phyloP scores from a whole-genome alignment of 164 flowering plant genomes.

The Magnolia officinalis region DNA sequence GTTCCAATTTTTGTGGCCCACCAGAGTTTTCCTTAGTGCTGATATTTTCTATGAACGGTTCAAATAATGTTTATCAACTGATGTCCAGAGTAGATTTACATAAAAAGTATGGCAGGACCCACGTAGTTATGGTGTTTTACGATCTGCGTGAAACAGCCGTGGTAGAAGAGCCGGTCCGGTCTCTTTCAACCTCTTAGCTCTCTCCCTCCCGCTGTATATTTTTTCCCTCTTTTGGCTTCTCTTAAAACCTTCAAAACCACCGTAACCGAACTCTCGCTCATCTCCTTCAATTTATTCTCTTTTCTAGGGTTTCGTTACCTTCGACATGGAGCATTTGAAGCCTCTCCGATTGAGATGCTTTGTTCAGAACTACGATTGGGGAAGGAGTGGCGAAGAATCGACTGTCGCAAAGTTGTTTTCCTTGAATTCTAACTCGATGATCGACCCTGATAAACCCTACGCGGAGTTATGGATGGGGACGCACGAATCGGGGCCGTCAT shows the following conservation, averaged over 20 bases:
- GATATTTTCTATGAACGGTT: no score
- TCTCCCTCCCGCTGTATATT: neutral
- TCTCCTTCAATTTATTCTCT: neutral
- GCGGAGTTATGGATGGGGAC: constrained; percentile 77
- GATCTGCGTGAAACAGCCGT: no score
- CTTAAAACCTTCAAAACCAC: neutral
- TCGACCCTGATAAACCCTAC: constrained; percentile 34
- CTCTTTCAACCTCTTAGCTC: no score
- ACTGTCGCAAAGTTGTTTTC: constrained; percentile 48
- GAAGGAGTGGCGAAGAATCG: constrained; percentile 47
- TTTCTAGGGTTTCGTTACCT: neutral
- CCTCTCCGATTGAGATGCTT: constrained; percentile 45
- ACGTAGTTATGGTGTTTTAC: neutral
- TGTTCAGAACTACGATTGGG: constrained; percentile 85
- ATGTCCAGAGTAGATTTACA: no score
- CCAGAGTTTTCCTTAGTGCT: no score
- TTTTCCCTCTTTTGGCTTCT: neutral
- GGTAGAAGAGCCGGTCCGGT: no score
- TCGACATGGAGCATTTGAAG: constrained; percentile 10
- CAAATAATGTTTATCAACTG: no score
- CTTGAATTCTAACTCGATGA: constrained; percentile 37
- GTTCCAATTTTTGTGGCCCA: no score
- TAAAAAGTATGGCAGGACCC: neutral
- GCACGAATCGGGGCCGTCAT: constrained; percentile 52
- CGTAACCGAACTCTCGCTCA: neutral